Conservation (phyloP, 2,329 filamentous ascomycete species). For the Fusarium setosum region DNA sequence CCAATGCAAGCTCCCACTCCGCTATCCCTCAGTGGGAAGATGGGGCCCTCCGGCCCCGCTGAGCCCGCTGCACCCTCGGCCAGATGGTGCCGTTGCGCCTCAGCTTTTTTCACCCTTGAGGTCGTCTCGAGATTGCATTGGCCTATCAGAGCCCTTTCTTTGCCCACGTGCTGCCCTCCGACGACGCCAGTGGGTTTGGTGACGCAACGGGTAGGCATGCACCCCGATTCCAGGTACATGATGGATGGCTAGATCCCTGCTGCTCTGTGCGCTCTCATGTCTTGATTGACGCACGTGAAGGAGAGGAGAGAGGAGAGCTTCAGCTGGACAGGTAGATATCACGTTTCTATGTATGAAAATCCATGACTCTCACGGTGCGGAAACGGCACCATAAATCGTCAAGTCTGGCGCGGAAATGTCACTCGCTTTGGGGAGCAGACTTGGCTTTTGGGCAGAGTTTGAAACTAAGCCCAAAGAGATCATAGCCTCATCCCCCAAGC, state of each 20-base stretch:
- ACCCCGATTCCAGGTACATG: conserved; percentile 29
- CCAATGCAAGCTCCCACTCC: background rate
- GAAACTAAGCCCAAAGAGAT: conserved; percentile 20
- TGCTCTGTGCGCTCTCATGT: conserved; percentile 25
- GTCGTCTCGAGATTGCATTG: conserved; percentile 13
- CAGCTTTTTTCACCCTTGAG: background rate
- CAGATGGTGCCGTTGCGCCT: conserved; percentile 5
- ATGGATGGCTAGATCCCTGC: conserved; percentile 18
- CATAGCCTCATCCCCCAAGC: conserved; percentile 25
- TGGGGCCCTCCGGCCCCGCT: background rate
- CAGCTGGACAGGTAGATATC: background rate
- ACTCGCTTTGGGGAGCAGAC: background rate
- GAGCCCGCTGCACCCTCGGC: background rate
- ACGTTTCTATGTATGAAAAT: background rate
- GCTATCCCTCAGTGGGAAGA: background rate
- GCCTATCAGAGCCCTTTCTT: conserved; percentile 30
- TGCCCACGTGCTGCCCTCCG: conserved; percentile 30
- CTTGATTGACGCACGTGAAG: conserved; percentile 29
- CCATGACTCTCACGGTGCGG: background rate
- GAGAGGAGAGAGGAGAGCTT: background rate
- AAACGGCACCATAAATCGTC: background rate
- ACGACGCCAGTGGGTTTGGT: conserved; percentile 18
- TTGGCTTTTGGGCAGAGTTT: conserved; percentile 24
- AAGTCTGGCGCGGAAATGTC: background rate
- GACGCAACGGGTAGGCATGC: conserved; percentile 30